Evolutionary conservation across 2,329 filamentous ascomycete genomes (phyloP), one percentile per base, ranked within the genome.

Genomic region (Davidsoniella neocaledoniae): DNA sequence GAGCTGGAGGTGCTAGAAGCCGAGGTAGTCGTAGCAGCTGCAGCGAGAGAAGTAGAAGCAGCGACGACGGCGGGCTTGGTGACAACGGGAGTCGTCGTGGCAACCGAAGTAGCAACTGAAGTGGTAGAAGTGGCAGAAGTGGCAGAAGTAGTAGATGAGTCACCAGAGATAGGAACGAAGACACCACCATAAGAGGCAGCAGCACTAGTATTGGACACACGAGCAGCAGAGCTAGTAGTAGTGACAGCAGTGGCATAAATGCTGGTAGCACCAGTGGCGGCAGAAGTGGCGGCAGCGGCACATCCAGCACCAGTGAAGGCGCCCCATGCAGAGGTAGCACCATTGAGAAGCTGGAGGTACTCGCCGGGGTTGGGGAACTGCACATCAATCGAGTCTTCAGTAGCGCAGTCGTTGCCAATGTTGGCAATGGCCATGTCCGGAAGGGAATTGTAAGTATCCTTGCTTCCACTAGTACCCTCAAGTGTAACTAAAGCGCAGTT

Each of bases 401-500:
- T 79, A 2, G 56, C 63, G 59, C 81, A 86, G 0, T 59, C 61
- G 16, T 73, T 70, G 2, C 62, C 64, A 4, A 83, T 59, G 59
- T 86, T 86, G 59, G 79, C 82, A 9, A 77, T 66, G 55, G 86
- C 84, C 64, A 87, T 75, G 25, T 75, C 65, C 0, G 84, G 83
- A 77, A 93, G 79, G 0, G 66, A 62, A 38, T 75, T 61, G 54
- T 81, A 74, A 55, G 74, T 74, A 1, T 68, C 63, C 50, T 76
- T 58, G 41, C 64, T 63, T 48, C 74, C 74, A 0, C 64, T 66
- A 0, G 54, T 56, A 7, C 75, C 75, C 0, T 75, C 76, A 21
- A 96, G 71, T 0, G 70, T 73, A 44, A 94, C 64, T 0, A 85
- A 77, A 0, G 83, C 86, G 58, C 90, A 98, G 73, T 94, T 93